Evolutionary conservation across 2,329 filamentous ascomycete species (phyloP), one percentile per base, ranked within the genome.

Genomic region (Didymosphaeria variabile): DNA sequence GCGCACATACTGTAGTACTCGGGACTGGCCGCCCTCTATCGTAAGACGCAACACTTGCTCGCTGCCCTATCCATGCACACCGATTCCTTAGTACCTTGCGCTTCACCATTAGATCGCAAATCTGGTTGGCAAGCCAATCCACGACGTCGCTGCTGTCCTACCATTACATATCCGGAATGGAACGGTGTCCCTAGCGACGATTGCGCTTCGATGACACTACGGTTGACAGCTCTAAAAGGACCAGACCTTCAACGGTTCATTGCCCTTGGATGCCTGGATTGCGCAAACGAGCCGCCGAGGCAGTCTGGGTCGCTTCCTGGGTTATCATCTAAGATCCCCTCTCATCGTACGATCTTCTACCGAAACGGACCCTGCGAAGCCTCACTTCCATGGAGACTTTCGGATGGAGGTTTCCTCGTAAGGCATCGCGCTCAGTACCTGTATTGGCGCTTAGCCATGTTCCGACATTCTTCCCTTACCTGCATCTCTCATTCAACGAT

Each of bases 11-110:
- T 47, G 61, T 59, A 65, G 65, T 29, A 29, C 71, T 76, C 70
- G 74, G 74, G 74, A 77, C 72, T 73, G 74, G 74, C 75, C 73
- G 74, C 66, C 62, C 63, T 63, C 67, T 47, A 64, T 65, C 19
- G 51, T 44, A 54, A 31, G 62, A 63, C 69, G 70, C 69, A 65
- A 70, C 64, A 65, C 70, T 70, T 65, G 68, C 63, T 65, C 63
- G 59, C 59, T 56, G 66, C 63, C 63, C 57, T 64, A 60, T 61
- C 64, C 64, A 62, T 71, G 58, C 63, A 63, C 67, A 61, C 57
- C 55, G 64, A 58, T 61, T 60, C 51, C 61, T 62, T 60, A 67
- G 59, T 58, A 49, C 58, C 52, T 63, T 66, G 62, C 67, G 69
- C 72, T 71, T 76, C 71, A 70, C 63, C 63, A 66, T 68, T 61